Conservation (phyloP, 1,139 yeast species). For the Saccharomyces hybrid region DNA sequence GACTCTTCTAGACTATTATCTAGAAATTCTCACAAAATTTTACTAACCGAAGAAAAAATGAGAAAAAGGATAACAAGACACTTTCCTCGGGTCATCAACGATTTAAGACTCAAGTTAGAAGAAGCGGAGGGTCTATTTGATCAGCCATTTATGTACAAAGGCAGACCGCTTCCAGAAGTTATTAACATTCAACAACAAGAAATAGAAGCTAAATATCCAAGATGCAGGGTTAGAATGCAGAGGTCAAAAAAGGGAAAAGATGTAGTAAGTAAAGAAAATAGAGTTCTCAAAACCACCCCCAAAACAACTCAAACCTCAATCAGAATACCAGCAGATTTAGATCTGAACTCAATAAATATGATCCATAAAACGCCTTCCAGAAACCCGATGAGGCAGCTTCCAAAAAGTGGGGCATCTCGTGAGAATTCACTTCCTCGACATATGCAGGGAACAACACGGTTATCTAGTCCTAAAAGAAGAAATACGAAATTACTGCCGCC, state of each 20-base stretch:
- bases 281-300: background rate
- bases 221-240: conserved; percentile 24
- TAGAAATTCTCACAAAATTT: conserved; percentile 70
- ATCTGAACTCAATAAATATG: background rate
- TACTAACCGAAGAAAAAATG: conserved; percentile 71
- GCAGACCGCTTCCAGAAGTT: conserved; percentile 42
- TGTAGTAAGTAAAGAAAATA: conserved; percentile 3
- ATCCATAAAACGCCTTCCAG: conserved; percentile 2
- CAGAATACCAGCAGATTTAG: background rate
- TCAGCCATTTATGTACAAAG: conserved; percentile 40
- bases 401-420: background rate
- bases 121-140: conserved; percentile 40
- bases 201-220: conserved; percentile 27
- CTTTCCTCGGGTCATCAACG: conserved; percentile 56
- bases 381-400: background rate
- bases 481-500: conserved; percentile 12
- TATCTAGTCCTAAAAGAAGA: conserved; percentile 14
- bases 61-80: conserved; percentile 59
- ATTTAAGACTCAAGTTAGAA: conserved; percentile 42
- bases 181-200: conserved; percentile 41
- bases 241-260: background rate
- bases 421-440: conserved; percentile 4
- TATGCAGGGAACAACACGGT: conserved; percentile 10
- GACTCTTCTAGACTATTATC: conserved; percentile 75
- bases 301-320: background rate